Evolutionary conservation across 2,329 filamentous ascomycete genomes (phyloP).

Genomic region (Zarea fungicola): DNA sequence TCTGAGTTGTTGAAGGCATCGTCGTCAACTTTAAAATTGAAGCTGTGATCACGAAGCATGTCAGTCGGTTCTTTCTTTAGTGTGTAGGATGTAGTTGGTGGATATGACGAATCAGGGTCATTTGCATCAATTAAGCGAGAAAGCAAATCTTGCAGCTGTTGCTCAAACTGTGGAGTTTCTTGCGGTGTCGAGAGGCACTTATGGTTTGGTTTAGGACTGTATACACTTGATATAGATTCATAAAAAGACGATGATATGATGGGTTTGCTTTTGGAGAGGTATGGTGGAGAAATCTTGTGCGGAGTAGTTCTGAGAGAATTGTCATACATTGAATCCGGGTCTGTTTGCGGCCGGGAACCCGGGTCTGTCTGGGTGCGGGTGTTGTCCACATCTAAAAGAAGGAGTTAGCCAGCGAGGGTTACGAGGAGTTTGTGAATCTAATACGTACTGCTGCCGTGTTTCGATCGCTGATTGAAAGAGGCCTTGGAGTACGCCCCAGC

Average conservation of each 20-base stretch:
- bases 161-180: slow-evolving; percentile 34
- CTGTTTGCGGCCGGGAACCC: slow-evolving; percentile 1
- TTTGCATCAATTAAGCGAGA: slow-evolving; percentile 16
- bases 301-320: slow-evolving; percentile 1
- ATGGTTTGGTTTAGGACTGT: slow-evolving; percentile 8
- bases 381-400: background rate
- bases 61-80: slow-evolving; percentile 25
- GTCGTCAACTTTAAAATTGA: slow-evolving; percentile 42
- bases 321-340: slow-evolving; percentile 12
- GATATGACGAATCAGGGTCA: background rate
- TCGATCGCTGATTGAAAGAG: slow-evolving; percentile 1
- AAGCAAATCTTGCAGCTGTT: slow-evolving; percentile 33
- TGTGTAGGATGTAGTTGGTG: background rate
- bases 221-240: slow-evolving; percentile 14
- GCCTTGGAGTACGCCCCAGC: slow-evolving; percentile 10
- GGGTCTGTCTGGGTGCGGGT: background rate
- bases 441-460: background rate
- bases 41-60: slow-evolving; percentile 37
- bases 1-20: slow-evolving; percentile 29
- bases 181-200: slow-evolving; percentile 22
- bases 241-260: background rate
- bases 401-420: no score
- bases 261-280: background rate
- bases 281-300: background rate
- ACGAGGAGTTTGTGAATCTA: no score